Evolutionary conservation across 2,329 filamentous ascomycete species (phyloP).

Genomic region (Alternaria brassicicola): DNA sequence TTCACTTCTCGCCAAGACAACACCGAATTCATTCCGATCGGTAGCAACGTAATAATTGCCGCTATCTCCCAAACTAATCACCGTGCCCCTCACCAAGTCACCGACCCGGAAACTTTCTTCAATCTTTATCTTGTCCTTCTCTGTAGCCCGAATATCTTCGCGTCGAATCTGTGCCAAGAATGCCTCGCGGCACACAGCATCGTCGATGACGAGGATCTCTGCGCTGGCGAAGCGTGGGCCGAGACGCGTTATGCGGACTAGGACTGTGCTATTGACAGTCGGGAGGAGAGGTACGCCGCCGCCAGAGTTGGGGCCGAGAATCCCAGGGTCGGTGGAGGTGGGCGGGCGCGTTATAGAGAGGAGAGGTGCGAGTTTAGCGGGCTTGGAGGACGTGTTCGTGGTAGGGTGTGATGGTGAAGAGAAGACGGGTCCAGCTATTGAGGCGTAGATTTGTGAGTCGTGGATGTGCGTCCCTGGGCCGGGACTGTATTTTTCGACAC

Average conservation of each 20-base stretch:
- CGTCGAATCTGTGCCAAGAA: conserved; percentile 85
- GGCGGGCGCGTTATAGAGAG: conserved; percentile 45
- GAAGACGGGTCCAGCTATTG: conserved; percentile 75
- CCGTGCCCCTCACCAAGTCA: conserved; percentile 84
- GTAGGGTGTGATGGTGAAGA: conserved; percentile 53
- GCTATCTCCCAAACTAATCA: conserved; percentile 92
- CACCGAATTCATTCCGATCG: conserved; percentile 86
- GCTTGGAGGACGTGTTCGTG: conserved; percentile 57
- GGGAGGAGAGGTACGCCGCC: conserved; percentile 75
- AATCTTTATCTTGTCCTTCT: conserved; percentile 93
- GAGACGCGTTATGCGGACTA: conserved; percentile 85
- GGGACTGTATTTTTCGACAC: conserved; percentile 68
- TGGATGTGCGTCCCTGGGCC: conserved; percentile 86
- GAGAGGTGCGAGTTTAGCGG: conserved; percentile 51
- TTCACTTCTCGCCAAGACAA: conserved; percentile 91
- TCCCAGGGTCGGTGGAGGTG: conserved; percentile 21
- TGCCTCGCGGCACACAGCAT: conserved; percentile 72
- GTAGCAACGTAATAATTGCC: conserved; percentile 95
- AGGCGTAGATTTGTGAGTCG: conserved; percentile 76
- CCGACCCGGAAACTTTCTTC: conserved; percentile 91
- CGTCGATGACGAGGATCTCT: conserved; percentile 78
- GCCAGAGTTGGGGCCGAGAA: conserved; percentile 29
- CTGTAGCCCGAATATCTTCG: conserved; percentile 92
- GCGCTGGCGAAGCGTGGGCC: conserved; percentile 84
- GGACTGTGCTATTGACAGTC: conserved; percentile 77